phyloP scores from a whole-genome alignment of 148 eudicot species.

The Vaccinium vitisidaea region DNA sequence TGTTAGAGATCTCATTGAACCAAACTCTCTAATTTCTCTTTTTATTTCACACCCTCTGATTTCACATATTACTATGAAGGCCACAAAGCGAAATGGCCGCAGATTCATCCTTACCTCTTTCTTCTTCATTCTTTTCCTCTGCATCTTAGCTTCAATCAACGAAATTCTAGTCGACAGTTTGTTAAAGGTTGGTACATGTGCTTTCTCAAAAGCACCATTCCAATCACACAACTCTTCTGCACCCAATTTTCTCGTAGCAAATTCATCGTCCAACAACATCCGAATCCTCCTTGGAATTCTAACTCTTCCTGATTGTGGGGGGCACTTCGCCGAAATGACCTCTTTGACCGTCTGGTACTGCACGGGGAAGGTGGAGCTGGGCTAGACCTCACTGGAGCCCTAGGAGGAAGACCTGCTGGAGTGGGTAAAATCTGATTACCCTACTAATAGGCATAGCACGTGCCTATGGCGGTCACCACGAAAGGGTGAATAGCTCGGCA shows the following conservation, averaged over 20 bases:
- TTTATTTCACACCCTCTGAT: too few species aligned
- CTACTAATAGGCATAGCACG: too few species aligned
- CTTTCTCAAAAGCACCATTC: constrained; percentile 25
- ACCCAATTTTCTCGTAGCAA: background rate
- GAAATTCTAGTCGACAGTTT: constrained; percentile 45
- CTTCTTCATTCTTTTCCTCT: constrained; percentile 66
- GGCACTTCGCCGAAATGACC: too few species aligned
- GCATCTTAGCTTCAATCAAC: constrained; percentile 69
- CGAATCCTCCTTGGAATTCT: constrained; percentile 74
- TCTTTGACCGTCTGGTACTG: too few species aligned
- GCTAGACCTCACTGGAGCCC: too few species aligned
- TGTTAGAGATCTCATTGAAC: background rate
- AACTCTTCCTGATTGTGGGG: constrained; percentile 89
- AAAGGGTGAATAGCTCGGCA: too few species aligned
- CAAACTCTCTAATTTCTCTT: background rate
- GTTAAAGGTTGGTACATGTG: constrained; percentile 42
- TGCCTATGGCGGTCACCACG: too few species aligned
- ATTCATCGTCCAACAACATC: constrained; percentile 36
- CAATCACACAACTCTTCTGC: constrained; percentile 13
- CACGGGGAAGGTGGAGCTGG: too few species aligned
- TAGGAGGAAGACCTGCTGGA: too few species aligned
- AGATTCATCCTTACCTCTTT: constrained; percentile 60
- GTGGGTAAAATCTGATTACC: too few species aligned
- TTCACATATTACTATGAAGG: constrained; percentile 37
- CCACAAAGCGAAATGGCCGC: constrained; percentile 29